These are phyloP conservation scores for Begonia loranthoides DNA, from an alignment of 306 rosid genomes.

Conservation along the genomic window DNA sequence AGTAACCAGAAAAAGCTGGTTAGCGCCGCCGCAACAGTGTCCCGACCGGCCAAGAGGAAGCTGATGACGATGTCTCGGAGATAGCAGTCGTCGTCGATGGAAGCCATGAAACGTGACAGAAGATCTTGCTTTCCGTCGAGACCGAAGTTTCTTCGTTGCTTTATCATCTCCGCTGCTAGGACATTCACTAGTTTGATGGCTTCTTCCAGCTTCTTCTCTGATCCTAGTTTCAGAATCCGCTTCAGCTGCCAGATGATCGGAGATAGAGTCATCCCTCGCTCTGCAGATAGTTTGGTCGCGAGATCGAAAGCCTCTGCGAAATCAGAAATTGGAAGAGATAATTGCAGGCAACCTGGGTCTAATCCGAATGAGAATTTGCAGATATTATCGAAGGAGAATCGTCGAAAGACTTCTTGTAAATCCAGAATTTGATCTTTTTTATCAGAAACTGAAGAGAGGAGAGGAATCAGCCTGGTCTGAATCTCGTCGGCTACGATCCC, in stretches of 20 bases:
- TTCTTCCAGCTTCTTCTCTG: constrained; percentile 44
- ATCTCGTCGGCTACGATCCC: constrained; percentile 34
- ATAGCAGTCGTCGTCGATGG: constrained; percentile 36
- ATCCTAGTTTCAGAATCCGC: constrained; percentile 34
- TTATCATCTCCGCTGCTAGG: constrained; percentile 29
- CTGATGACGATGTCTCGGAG: constrained; percentile 70
- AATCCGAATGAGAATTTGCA: constrained; percentile 63
- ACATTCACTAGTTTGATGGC: constrained; percentile 31
- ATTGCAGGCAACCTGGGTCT: constrained; percentile 61
- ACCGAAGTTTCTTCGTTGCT: constrained; percentile 21
- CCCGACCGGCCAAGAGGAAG: constrained; percentile 79
- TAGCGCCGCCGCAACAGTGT: constrained; percentile 55
- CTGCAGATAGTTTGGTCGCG: constrained; percentile 53
- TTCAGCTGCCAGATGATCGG: constrained; percentile 56
- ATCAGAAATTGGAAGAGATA: constrained; percentile 28
- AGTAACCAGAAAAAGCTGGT: constrained; percentile 53
- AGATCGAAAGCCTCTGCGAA: constrained; percentile 44
- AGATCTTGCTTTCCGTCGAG: constrained; percentile 27
- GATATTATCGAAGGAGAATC: constrained; percentile 74
- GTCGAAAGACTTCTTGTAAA: constrained; percentile 51
- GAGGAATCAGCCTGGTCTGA: constrained; percentile 31
- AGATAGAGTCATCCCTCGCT: constrained; percentile 43
- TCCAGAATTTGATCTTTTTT: constrained; percentile 15
- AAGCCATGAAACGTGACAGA: constrained; percentile 63
- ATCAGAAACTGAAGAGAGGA: constrained; percentile 5